Conservation (phyloP, 2,329 filamentous ascomycete genomes). For the Beauveria varroae region DNA sequence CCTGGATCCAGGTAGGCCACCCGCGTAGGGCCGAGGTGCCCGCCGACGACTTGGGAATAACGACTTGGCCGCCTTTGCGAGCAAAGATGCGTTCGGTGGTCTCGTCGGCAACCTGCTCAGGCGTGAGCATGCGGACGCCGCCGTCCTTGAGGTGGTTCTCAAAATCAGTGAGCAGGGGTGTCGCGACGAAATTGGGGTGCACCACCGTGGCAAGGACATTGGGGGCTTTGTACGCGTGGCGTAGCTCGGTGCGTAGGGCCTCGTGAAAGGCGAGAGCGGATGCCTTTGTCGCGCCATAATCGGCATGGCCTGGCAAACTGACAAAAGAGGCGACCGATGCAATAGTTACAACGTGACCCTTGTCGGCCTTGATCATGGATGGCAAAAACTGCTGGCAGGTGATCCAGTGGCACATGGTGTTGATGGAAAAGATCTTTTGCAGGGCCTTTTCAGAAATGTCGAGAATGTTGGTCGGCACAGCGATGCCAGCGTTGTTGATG, state of each 20-base stretch:
- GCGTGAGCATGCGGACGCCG: slow-evolving; percentile 19
- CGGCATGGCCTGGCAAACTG: slow-evolving; percentile 50
- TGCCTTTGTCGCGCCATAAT: slow-evolving; percentile 57
- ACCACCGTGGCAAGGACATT: slow-evolving; percentile 56
- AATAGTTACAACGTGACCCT: slow-evolving; percentile 63
- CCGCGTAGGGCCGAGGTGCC: slow-evolving; percentile 24
- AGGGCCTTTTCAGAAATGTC: slow-evolving; percentile 44
- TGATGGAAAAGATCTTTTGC: slow-evolving; percentile 57
- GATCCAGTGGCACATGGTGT: slow-evolving; percentile 56
- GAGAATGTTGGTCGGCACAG: slow-evolving; percentile 49
- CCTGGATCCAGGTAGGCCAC: slow-evolving; percentile 25
- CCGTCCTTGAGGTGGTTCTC: slow-evolving; percentile 15
- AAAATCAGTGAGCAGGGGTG: slow-evolving; percentile 19
- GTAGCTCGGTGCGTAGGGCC: slow-evolving; percentile 46
- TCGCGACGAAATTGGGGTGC: slow-evolving; percentile 33
- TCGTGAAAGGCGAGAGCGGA: slow-evolving; percentile 59
- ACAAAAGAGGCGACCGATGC: slow-evolving; percentile 55
- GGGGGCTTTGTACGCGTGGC: slow-evolving; percentile 48
- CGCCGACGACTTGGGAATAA: slow-evolving; percentile 25
- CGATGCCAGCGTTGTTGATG: slow-evolving; percentile 61
- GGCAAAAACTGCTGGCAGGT: slow-evolving; percentile 57
- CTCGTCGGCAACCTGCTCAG: slow-evolving; percentile 28
- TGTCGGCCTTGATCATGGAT: slow-evolving; percentile 50
- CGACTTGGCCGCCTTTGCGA: slow-evolving; percentile 33
- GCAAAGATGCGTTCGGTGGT: slow-evolving; percentile 35